Evolutionary conservation across 192 early-diverging fungal species (phyloP), one percentile per base, ranked within the genome.

Genomic region (Backusella parvicylindrica): DNA sequence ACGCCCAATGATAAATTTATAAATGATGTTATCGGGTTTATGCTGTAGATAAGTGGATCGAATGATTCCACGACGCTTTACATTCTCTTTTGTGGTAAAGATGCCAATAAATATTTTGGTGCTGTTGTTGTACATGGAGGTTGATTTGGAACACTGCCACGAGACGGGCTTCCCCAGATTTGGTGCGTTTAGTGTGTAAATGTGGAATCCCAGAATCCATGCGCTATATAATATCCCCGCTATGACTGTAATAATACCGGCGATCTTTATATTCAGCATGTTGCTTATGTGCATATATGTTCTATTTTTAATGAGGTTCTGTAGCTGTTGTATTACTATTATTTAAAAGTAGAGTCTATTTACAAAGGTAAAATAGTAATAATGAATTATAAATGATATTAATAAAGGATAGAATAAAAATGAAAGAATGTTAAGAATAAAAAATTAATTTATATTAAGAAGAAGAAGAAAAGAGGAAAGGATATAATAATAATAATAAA

Each of bases 1-100:
- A 26, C 3, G 71, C 36, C 81, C 72, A 79, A 67, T 6, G 12
- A 82, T 72, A 72, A 82, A 82, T 53, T 74, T 75, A 43, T 75
- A 82, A 30, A 66, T 72, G 2, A 82, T 66, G 18, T 56, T 73
- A 28, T 72, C 74, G 32, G 60, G 49, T 72, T 79, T 68, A 26
- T 75, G 64, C 36, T 60, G 50, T 40, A 72, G 9, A 67, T 82
- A 79, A 23, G 79, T 73, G 12, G 43, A 38, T 64, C 81, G 74
- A 31, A 82, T 68, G 32, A 79, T 28, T 50, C 76, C 33, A 70
- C 81, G 77, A 30, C 73, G 37, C 30, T 70, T 40, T 43, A 50
- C 69, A 3, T 30, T 75, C 8, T 67, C 50, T 2, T 64, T 74
- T 30, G 64, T 79, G 26, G 77, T 79, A 26, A 75, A 82, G 28